Base-by-base conservation (phyloP, 495 filamentous ascomycete genomes). In the Tuber aestivum region DNA sequence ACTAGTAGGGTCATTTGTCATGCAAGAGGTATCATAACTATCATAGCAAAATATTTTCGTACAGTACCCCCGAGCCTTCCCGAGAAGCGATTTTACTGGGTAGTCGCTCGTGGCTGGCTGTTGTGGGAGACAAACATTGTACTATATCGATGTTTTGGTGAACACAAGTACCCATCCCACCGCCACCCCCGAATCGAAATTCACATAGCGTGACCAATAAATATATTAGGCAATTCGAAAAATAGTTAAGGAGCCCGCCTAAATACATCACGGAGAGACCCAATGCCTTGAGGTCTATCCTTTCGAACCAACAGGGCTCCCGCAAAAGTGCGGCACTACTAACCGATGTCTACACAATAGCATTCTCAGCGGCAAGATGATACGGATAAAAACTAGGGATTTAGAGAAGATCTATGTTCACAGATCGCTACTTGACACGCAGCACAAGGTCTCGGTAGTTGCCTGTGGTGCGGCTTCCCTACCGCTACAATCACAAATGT, bases 401-500 rank as follows among this genome's bases (percentile, higher is more conserved):
- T 7, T 23, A 9, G 48, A 14, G 7, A n/a, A 50, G 48, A 23
- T 56, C 14, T 27, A 56, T 27, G 50, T 56, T 27, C 50, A 56
- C 9, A 27, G 10, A 56, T 27, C 50, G 8, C 50, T 56, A 0
- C 23, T 56, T 3, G 8, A 56, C 3, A 2, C 8, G 1, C 23
- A 14, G 7, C 8, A 8, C 8, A 27, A 12, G 7, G 21, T 27
- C 12, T 12, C n/a, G 50, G 10, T 0, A 27, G 14, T 3, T 56
- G 50, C 9, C 0, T 2, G 18, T 56, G 23, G 50, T 27, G 23
- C 4, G 27, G 50, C 10, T 56, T 56, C 50, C 10, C 50, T 16
- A 27, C 14, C 12, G 48, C 71, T 23, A 77, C 76, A 2, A 70
- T 77, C 40, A 23, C 35, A 16, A 69, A 70, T 10, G 50, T 76